Base-by-base conservation (phyloP, 257 asterid species). In the Jacaranda mimosifolia region DNA sequence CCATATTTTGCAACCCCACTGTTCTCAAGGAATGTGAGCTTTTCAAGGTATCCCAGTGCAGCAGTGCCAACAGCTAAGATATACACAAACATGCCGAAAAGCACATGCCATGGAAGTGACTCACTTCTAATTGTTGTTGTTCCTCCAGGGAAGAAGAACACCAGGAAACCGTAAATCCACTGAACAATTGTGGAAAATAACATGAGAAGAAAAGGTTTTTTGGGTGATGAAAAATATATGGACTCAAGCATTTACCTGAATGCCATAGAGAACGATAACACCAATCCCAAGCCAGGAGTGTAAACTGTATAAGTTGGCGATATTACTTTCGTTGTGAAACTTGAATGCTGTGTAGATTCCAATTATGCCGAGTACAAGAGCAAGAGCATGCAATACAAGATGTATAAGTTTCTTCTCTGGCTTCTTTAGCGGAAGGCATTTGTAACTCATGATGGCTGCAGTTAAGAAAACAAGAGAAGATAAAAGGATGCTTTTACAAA, bases 251-350 rank as follows among this genome's bases (percentile, higher is more conserved):
- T 1, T 76, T 80, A 94, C 99, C 98, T 96, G 98, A 85, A 96
- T 83, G 51, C 97, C 98, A 72, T 92, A 96, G 80, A 96, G 98
- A 71, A 63, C 58, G 48, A 91, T 88, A 10, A 89, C 92, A 39
- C 97, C 90, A 35, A 92, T 90, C 21, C 99, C 99, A 19, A 94
- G 78, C 99, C 99, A 96, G 64, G 99, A 96, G 89, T 96, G 99
- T 32, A 96, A 69, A 81, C 99, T 96, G 86, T 96, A 96, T 74
- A 96, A 77, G 86, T 96, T 96, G 85, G 96, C 90, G 68, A 96
- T 85, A 70, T 88, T 87, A 89, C 94, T 90, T 48, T 96, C 98
- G 3, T 94, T 94, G 81, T 96, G 99, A 77, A 6, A 86, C 84
- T 94, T 96, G 91, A 96, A 96, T 40, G 98, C 99, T 0, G 88